Evolutionary conservation across 345 rosid species (phyloP).

Genomic region (Eucalyptus curtisii): DNA sequence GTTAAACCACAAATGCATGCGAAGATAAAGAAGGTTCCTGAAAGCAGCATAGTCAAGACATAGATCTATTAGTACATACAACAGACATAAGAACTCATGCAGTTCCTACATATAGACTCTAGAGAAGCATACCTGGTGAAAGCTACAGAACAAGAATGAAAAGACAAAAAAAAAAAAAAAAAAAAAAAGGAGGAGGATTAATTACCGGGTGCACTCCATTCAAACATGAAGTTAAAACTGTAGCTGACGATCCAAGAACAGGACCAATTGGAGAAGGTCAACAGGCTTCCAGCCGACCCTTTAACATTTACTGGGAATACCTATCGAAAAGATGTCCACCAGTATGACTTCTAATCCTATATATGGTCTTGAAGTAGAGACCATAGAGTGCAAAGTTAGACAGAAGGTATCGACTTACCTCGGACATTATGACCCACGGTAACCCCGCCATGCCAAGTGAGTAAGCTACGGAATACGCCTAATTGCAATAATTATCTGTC

Average conservation of each 20-base stretch:
- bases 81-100: background rate
- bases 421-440: constrained; percentile 24
- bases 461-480: constrained; percentile 17
- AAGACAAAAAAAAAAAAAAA: too few relatives aligned
- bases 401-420: constrained; percentile 16
- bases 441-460: background rate
- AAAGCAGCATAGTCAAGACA: background rate
- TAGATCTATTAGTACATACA: background rate
- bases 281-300: constrained; percentile 47
- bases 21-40: constrained; percentile 30
- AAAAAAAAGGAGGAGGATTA: background rate
- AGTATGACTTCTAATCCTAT: background rate
- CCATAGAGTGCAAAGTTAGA: background rate
- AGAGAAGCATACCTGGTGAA: background rate
- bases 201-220: constrained; percentile 43
- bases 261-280: constrained; percentile 31
- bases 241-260: constrained; percentile 36
- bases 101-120: background rate
- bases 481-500: background rate
- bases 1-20: constrained; percentile 10
- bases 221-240: constrained; percentile 24
- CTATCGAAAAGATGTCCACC: background rate
- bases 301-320: constrained; percentile 14
- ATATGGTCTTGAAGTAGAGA: background rate
- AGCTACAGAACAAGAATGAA: background rate